Evolutionary conservation across 208 protist genomes (phyloP), one percentile per base, ranked within the genome.

Genomic region (Leishmania amazonensis): DNA sequence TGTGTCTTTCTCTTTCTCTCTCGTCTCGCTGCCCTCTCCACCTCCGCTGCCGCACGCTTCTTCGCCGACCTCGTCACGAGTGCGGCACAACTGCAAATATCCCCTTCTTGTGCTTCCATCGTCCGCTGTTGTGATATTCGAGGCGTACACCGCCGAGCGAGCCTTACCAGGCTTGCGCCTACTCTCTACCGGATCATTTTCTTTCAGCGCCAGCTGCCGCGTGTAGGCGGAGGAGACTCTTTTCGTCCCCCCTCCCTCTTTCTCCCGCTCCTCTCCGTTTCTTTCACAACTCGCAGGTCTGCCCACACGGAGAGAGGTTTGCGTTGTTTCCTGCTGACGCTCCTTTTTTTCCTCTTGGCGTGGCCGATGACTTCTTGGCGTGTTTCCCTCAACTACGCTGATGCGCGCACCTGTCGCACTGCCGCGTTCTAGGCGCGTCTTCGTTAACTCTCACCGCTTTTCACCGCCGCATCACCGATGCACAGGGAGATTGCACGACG

Each of bases 361-460:
- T 28, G 70, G 8, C 40, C 17, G 70, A 74, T 74, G 70, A 17
- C 40, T 54, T 51, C 28, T 47, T 53, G 40, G 45, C 2, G 70
- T 9, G 70, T 42, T 62, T 42, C 53, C 49, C 35, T 62, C 73
- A 13, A 58, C 73, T 42, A 57, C n/a, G 51, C 73, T 31, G 51
- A 76, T 76, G 73, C 73, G 73, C 73, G 49, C 51, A 21, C 73
- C 73, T 24, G 17, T 17, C 73, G n/a, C 73, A 47, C 31, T 76
- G 35, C 31, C 15, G 51, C 73, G 31, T 7, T 58, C 45, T 6
- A 57, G 51, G 51, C 73, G 13, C 3, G 11, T 17, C 35, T 31
- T 76, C 24, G 31, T 62, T 40, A 38, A 13, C n/a, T 6, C 53
- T 13, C 47, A 11, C 31, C 28, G 15, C 49, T 3, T 28, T 1